These are phyloP conservation scores for Zalerion maritima DNA, from an alignment of 495 filamentous ascomycete genomes.

Conservation along the genomic window DNA sequence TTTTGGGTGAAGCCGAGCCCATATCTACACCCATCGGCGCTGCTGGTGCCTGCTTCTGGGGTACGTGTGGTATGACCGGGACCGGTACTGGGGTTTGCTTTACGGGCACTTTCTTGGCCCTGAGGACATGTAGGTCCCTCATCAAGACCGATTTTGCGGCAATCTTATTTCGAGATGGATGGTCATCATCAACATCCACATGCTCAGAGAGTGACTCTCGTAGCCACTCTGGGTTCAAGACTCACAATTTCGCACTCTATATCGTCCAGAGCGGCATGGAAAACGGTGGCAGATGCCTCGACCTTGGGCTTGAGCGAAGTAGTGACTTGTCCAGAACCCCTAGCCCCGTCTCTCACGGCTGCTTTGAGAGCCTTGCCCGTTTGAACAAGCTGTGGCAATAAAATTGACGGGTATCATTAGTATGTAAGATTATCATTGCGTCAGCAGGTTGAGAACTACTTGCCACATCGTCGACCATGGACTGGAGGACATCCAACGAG, in stretches of 20 bases:
- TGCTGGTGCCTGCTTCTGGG: slow-evolving; percentile 19
- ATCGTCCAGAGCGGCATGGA: slow-evolving; percentile 36
- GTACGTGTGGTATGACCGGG: slow-evolving; percentile 6
- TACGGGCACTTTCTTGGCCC: slow-evolving; percentile 20
- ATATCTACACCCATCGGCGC: slow-evolving; percentile 21
- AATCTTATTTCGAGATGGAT: slow-evolving; percentile 18
- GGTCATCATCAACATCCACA: background rate
- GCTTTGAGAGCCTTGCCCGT: slow-evolving; percentile 32
- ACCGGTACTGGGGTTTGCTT: slow-evolving; percentile 10
- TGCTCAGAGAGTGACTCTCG: background rate
- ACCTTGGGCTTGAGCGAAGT: slow-evolving; percentile 20
- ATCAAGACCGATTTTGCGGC: slow-evolving; percentile 26
- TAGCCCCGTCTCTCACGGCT: slow-evolving; percentile 23
- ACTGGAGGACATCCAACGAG: slow-evolving; percentile 26
- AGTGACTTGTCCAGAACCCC: slow-evolving; percentile 12
- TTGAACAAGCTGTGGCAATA: slow-evolving; percentile 29
- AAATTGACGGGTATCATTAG: slow-evolving; percentile 2
- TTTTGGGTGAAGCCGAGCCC: slow-evolving; percentile 9
- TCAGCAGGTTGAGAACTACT: slow-evolving; percentile 12
- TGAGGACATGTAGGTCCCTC: too few species aligned
- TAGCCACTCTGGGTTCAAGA: background rate
- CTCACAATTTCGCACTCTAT: slow-evolving; percentile 38
- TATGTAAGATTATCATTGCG: background rate
- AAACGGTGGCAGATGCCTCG: slow-evolving; percentile 22
- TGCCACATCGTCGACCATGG: slow-evolving; percentile 33